phyloP scores from a whole-genome alignment of 139 green algal genomes.

The Micractinium sp. region DNA sequence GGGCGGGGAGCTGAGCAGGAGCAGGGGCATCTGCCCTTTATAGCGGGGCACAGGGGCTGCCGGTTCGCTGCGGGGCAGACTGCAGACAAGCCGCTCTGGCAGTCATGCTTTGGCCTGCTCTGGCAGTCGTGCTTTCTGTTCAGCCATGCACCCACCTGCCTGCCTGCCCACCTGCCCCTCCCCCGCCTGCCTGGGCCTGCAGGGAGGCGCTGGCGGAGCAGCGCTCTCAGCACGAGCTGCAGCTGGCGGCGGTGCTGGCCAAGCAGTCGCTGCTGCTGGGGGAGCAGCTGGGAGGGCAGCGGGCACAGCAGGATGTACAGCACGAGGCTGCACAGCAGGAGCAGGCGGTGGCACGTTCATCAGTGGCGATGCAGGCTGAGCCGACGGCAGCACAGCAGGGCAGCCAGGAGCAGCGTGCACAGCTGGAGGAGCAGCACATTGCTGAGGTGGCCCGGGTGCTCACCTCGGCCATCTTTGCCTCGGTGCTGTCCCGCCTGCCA shows the following conservation, averaged over 20 bases:
- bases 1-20: too few species aligned
- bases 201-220: constrained; percentile 10
- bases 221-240: constrained; percentile 22
- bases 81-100: too few species aligned
- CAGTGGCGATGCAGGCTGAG: neutral
- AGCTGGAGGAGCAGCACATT: constrained; percentile 1
- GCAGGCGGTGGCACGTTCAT: neutral
- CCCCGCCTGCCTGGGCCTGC: neutral
- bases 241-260: constrained; percentile 7
- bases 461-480: constrained; percentile 19
- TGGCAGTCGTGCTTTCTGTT: too few species aligned
- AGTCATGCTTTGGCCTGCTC: too few species aligned
- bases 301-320: neutral
- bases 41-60: too few species aligned
- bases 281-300: neutral
- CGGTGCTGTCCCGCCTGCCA: neutral
- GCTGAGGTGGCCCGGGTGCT: constrained; percentile 16
- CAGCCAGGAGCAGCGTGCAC: neutral
- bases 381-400: constrained; percentile 1
- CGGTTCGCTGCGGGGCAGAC: too few species aligned
- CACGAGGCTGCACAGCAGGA: neutral
- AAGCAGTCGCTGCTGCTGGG: constrained; percentile 17
- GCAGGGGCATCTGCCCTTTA: too few species aligned
- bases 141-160: too few species aligned
- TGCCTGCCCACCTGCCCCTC: too few species aligned